Evolutionary conservation across 2,329 filamentous ascomycete species (phyloP).

Genomic region (Botrytis fabae): DNA sequence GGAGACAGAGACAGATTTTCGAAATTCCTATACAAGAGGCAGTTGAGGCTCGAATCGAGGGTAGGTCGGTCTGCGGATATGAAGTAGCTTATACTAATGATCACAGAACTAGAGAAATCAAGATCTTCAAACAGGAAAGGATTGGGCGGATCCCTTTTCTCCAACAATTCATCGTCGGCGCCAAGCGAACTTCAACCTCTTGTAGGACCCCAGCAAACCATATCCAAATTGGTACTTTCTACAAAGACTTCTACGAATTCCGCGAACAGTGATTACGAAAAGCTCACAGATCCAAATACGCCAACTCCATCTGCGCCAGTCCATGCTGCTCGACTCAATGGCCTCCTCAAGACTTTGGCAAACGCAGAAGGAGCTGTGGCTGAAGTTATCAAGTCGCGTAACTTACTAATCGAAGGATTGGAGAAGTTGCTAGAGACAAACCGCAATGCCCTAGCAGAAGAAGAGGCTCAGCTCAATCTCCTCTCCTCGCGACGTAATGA

Average conservation of each 20-base stretch:
- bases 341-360: constrained; percentile 84
- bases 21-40: constrained; percentile 75
- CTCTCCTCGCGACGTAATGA: constrained; percentile 66
- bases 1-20: constrained; percentile 85
- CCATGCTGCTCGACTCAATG: constrained; percentile 84
- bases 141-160: constrained; percentile 69
- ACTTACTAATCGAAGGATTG: constrained; percentile 73
- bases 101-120: constrained; percentile 61
- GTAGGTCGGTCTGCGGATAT: constrained; percentile 49
- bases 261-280: constrained; percentile 81
- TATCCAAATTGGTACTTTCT: constrained; percentile 70
- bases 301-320: constrained; percentile 80
- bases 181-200: constrained; percentile 77
- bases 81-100: constrained; percentile 22
- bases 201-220: constrained; percentile 69
- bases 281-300: constrained; percentile 70
- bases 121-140: constrained; percentile 54
- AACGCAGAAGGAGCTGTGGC: constrained; percentile 86
- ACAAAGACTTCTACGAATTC: constrained; percentile 66
- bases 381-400: constrained; percentile 84
- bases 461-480: constrained; percentile 65
- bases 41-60: constrained; percentile 76
- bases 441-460: constrained; percentile 65
- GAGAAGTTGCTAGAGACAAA: constrained; percentile 80
- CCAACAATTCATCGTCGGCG: constrained; percentile 55